Base-by-base conservation (phyloP, 2,329 filamentous ascomycete species). In the Blumeriella jaapii region DNA sequence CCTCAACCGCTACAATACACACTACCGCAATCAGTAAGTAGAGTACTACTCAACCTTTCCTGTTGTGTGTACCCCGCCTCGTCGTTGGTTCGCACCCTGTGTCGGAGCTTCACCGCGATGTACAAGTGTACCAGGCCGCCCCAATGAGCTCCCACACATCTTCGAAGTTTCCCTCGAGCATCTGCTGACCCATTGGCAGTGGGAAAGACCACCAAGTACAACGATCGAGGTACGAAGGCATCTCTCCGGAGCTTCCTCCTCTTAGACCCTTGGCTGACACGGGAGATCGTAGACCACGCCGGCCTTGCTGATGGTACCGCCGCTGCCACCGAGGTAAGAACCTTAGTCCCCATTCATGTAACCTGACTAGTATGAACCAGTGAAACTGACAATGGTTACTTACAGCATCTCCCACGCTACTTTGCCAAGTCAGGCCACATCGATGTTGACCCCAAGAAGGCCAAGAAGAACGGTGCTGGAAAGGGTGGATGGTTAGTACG, bases 171-270 rank as follows among this genome's bases (percentile, higher is more conserved):
- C 38, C 28, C 28, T 28, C 13, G 18, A 25, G 37, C 23, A 13
- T 31, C 14, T 35, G 31, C 49, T 53, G 40, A 51, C 29, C 12
- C 28, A 40, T 44, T 42, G 33, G 38, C 51, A 94, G 87, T 98
- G 89, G 95, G 91, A 67, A 89, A 91, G 60, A 93, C 89, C 48
- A 84, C 89, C 75, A 98, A 96, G 70, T 74, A 71, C 68, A 93
- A 86, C 65, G 85, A 93, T 63, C 87, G 87, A 64, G 51, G 43
- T 45, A 45, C 30, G 43, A 23, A 24, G 24, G 22, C 18, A 13
- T 19, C 25, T 20, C n/a, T 20, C 17, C 22, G 19, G 10, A 15
- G 25, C 15, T 29, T 13, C n/a, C n/a, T 22, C 25, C 18, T 31
- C 28, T 10, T n/a, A n/a, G n/a, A n/a, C n/a, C n/a, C n/a, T n/a